A percentile compares a stretch with the other conserved stretches of the same genome.
Evolutionary conservation across 768 basidiomycete species (phyloP).

Genomic region (Artomyces pyxidatus): DNA sequence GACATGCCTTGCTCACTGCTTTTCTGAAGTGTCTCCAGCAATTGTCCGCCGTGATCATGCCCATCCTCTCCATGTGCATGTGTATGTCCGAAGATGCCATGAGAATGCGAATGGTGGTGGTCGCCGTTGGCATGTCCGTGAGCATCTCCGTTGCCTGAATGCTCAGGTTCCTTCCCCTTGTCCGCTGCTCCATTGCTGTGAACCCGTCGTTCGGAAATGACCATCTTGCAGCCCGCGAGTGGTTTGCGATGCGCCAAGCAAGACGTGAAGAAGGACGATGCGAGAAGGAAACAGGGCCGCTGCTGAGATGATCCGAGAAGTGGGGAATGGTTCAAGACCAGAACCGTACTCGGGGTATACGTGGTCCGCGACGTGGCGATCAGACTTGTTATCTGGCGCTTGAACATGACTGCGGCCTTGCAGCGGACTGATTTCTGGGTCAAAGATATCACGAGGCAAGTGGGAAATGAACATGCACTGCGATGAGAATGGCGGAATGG

Average conservation of each 20-base stretch:
- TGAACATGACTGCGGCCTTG: background rate
- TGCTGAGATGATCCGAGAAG: too few species aligned
- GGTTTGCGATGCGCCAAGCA: background rate
- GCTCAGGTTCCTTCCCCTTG: background rate
- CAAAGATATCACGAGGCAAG: too few species aligned
- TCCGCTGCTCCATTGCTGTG: conserved; percentile 2
- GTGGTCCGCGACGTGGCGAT: background rate
- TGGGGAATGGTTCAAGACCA: background rate
- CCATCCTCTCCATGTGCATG: conserved; percentile 10
- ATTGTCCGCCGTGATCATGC: conserved; percentile 7
- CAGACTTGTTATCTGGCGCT: background rate
- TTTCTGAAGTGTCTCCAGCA: conserved; percentile 13
- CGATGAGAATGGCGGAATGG: too few species aligned
- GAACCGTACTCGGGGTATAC: background rate
- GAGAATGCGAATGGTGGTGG: conserved; percentile 6
- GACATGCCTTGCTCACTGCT: conserved; percentile 10
- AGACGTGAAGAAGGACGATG: background rate
- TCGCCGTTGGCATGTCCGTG: background rate
- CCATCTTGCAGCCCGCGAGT: background rate
- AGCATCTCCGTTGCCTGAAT: background rate
- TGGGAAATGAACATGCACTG: too few species aligned
- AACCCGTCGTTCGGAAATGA: background rate
- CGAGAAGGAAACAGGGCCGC: too few species aligned
- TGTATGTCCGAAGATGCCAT: conserved; percentile 15
- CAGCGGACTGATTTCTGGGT: background rate